Evolutionary conservation across 176 grass and related monocot species (phyloP), one percentile per base, ranked within the genome.

Genomic region (Avena eriantha): DNA sequence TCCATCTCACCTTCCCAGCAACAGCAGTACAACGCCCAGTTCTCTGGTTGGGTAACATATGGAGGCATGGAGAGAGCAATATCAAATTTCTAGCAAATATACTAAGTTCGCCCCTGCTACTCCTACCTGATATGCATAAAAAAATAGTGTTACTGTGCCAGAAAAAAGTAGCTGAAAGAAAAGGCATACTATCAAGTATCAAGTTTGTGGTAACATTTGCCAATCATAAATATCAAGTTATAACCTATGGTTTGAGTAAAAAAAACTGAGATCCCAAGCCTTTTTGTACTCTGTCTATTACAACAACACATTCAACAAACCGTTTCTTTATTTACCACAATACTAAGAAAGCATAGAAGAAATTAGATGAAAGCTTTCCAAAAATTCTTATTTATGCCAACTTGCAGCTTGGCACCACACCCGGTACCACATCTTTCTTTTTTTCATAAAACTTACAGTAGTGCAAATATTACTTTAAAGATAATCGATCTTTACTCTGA

Each of bases 21-120:
- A 77, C 73, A 76, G 48, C 1, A 77, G 49, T 77, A 51, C 73
- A 77, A 55, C 49, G 73, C 49, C 48, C 73, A 21, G 24, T 55
- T 77, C 73, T 55, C 49, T 77, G 47, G 73, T 35, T 77, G 15
- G 92, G 92, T 82, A 93, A 83, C 92, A 91, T 93, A 41, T 91
- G 92, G 88, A 93, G 89, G 51, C 92, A 93, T 60, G 92, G 92
- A 12, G 92, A 93, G 23, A 93, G 87, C 26, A 93, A 80, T 53
- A 80, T 8, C 86, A 93, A 89, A 68, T 59, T 81, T 50, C 75
- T 88, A 4, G 89, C 86, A 70, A 93, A 91, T 64, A 93, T 83
- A 80, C 91, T 93, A 5, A 93, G 85, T 72, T 93, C 91, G 13
- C 91, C 91, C 87, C 85, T 90, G 71, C 90, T 91, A 80, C 92